Base-by-base conservation (phyloP, 306 rosid genomes). In the Mimosa pudica region DNA sequence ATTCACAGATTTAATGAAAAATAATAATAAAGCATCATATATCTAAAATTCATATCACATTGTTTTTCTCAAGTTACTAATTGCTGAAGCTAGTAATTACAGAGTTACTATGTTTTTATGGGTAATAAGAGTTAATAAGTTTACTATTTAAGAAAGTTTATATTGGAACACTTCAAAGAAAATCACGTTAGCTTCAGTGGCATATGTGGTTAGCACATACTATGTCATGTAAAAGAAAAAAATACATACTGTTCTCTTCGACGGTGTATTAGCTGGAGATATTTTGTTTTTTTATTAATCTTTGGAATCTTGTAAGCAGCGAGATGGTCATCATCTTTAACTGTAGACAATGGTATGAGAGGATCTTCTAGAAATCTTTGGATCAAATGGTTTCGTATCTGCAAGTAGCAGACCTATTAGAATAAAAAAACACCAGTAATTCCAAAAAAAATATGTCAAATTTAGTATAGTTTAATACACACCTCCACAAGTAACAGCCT, bases 341-440 rank as follows among this genome's bases (percentile, higher is more conserved):
- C 83, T 18, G 92, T 83, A 72, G 98, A 91, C 86, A 94, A 84
- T 67, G 82, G 88, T 73, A 82, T 85, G 79, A 92, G 84, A 49
- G 97, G 98, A 79, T 95, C 98, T 84, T 92, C 98, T 41, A 91
- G 86, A 85, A 81, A 89, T 82, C 91, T 93, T 79, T 92, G 92
- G 84, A 92, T 84, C 82, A 83, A 84, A 89, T 95, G 97, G 83
- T 89, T 89, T 66, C 87, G 85, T 80, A 95, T 82, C 98, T 95
- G 88, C 62, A 73, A 82, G 82, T 67, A 30, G 75, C 78, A 82
- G 42, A 71, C 76, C 49, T 45, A 44, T 76, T 75, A 84, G 79
- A 77, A 82, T n/a, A 61, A 48, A 67, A 67, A 67, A 55, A 81
- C 20, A 42, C 8, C 17, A 20, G 47, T 47, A 75, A 82, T 62